Evolutionary conservation across 352 stramenopile genomes (phyloP), one percentile per base, ranked within the genome.

Genomic region (Globisporangium yorkense): DNA sequence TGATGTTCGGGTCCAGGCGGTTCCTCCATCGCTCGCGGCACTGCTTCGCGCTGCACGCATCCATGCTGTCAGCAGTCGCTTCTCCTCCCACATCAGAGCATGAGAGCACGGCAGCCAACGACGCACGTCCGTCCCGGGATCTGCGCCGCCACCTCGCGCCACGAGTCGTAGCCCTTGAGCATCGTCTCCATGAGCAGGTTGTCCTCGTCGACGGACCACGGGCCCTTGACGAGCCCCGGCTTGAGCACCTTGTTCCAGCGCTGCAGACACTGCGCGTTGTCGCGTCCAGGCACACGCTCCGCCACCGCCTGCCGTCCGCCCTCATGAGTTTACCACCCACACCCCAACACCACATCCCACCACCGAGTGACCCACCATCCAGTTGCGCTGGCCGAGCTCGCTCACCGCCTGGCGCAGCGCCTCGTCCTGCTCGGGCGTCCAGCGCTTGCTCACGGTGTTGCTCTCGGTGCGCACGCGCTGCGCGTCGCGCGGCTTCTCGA

Each of bases 21-120:
- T 98, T 98, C 46, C 97, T 77, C 88, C 95, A 99, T 39, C 96
- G 93, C 65, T 99, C 95, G 24, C 96, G 87, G 59, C 96, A 99
- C 66, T 98, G 96, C 67, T 99, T 98, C 0, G 86, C 82, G 52
- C 47, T 65, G 21, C 20, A 18, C 1, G 76, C 71, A 88, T 24
- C 27, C 45, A 54, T 8, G 16, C 13, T 18, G 7, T 37, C 9
- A 37, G 6, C 6, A 37, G 9, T 1, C 9, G 33, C 33, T 37
- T 37, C 33, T 37, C 33, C 33, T 10, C 6, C 33, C 33, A 10
- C 33, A 10, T 10, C 40, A 45, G 5, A 59, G n/a, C 20, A 6
- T 8, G 5, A 35, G 3, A 12, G 16, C 16, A 54, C 6, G 40
- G 7, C 9, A 27, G 3, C 40, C 41, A 16, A 16, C 4, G 15